Base-by-base conservation (phyloP, 441 rosid species). In the Eruca vesicaria region DNA sequence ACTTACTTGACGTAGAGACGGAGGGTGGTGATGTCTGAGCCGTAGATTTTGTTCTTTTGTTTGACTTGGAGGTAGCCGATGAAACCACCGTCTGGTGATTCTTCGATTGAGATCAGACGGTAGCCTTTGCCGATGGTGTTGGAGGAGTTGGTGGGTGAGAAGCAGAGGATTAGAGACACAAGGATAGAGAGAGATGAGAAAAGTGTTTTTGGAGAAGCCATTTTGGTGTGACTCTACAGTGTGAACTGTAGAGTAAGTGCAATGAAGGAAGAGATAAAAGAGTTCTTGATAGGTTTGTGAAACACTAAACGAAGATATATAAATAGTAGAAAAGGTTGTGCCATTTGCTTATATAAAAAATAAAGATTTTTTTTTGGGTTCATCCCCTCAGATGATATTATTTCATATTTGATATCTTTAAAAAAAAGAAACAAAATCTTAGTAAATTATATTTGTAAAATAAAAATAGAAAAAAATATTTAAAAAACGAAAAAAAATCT, bases 1-100 rank as follows among this genome's bases (percentile, higher is more conserved):
- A 41, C 83, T 82, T 85, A 93, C 99, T 93, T 93, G 82, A 90
- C 93, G 72, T 63, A 90, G 84, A 96, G 85, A 63, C 89, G 95
- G 82, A 93, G 80, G 26, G 68, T 71, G 26, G 96, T 85, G 73
- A 96, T 85, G 74, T 96, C 97, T 33, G 96, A 81, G 72, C 97
- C 99, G 77, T 89, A 93, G 83, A 90, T 80, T 2, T 69, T 63
- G 88, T 83, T 93, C 73, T 86, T 89, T 67, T 86, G 78, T 38
- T 91, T 93, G 73, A 96, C 88, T 80, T 90, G 94, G 74, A 96
- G 96, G 63, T 53, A 83, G 18, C 97, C 97, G 10, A 87, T 36
- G 71, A 96, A 74, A 75, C 88, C 94, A 7, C 97, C 97, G 18
- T 86, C 94, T 1, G 87, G 80, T 32, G 94, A 83, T 73, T 95